Percentiles rank a stretch among this genome's conserved stretches.
Evolutionary conservation across 2,329 filamentous ascomycete genomes (phyloP).

Genomic region (Apiospora malaysiana): DNA sequence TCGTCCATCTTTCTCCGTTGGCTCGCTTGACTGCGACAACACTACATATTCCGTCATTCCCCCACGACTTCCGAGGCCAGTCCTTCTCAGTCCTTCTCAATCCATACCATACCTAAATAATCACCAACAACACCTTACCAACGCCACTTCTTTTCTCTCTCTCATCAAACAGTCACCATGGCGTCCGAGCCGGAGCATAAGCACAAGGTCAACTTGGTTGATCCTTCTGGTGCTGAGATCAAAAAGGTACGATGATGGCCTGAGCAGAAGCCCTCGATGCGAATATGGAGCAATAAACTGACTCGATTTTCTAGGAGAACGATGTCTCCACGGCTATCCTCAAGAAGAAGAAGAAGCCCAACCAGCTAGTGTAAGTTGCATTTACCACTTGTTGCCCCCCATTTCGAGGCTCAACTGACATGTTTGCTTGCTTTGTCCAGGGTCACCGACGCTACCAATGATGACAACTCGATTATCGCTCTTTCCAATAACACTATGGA

Average conservation of each 20-base stretch:
- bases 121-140: background rate
- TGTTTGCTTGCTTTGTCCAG: slow-evolving; percentile 50
- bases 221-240: slow-evolving; percentile 86
- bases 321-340: slow-evolving; percentile 95
- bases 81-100: slow-evolving; percentile 6
- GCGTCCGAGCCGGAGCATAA: slow-evolving; percentile 74
- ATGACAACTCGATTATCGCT: slow-evolving; percentile 99
- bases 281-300: slow-evolving; percentile 35
- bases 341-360: slow-evolving; percentile 99
- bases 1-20: background rate
- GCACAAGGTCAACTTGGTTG: slow-evolving; percentile 84
- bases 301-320: slow-evolving; percentile 66
- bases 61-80: slow-evolving; percentile 14
- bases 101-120: background rate
- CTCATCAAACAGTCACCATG: slow-evolving; percentile 53
- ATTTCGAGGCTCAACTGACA: slow-evolving; percentile 28
- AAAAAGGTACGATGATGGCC: slow-evolving; percentile 70
- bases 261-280: slow-evolving; percentile 25
- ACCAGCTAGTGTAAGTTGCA: slow-evolving; percentile 85
- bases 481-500: slow-evolving; percentile 99
- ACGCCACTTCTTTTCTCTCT: background rate
- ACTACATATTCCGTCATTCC: slow-evolving; percentile 3
- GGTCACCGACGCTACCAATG: slow-evolving; percentile 97
- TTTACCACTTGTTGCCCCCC: slow-evolving; percentile 26
- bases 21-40: slow-evolving; percentile 1